Base-by-base conservation (phyloP, 768 basidiomycete genomes). In the Psilocybe sp. region DNA sequence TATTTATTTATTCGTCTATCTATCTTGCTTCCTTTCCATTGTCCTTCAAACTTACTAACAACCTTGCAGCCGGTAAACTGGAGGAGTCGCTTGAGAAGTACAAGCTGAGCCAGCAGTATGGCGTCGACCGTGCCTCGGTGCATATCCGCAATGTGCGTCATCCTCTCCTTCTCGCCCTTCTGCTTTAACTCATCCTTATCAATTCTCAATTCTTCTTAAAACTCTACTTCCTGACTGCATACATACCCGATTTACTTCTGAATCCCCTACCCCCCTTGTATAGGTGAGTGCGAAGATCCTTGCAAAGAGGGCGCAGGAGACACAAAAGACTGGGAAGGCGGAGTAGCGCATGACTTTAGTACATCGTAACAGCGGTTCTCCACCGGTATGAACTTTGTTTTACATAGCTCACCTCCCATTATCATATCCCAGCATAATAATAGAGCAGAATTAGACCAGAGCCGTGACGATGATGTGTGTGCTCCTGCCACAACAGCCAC, bases 201-300 rank as follows among this genome's bases (percentile, higher is more conserved):
- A 28, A n/a, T n/a, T n/a, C n/a, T n/a, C n/a, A n/a, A n/a, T n/a
- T n/a, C n/a, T n/a, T n/a, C n/a, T n/a, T n/a, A 7, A 28, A 28
- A 28, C 7, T 28, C 23, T 28, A 4, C 23, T 28, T 28, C 7
- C 23, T 28, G 23, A 28, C 23, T 28, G 23, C 23, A n/a, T n/a
- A n/a, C n/a, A n/a, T n/a, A n/a, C n/a, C n/a, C n/a, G n/a, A n/a
- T n/a, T n/a, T n/a, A n/a, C n/a, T n/a, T n/a, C n/a, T n/a, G n/a
- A n/a, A n/a, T n/a, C n/a, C n/a, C n/a, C n/a, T n/a, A n/a, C n/a
- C n/a, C n/a, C n/a, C n/a, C n/a, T n/a, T n/a, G n/a, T n/a, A n/a
- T 60, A 91, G 89, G 84, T 92, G 53, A 80, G 87, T 64, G 89
- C 89, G 52, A 92, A 89, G 68, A 85, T 91, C 51, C 64, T 90